phyloP scores from a whole-genome alignment of 75 land plant genomes.

The Pinus tabuliformis region DNA sequence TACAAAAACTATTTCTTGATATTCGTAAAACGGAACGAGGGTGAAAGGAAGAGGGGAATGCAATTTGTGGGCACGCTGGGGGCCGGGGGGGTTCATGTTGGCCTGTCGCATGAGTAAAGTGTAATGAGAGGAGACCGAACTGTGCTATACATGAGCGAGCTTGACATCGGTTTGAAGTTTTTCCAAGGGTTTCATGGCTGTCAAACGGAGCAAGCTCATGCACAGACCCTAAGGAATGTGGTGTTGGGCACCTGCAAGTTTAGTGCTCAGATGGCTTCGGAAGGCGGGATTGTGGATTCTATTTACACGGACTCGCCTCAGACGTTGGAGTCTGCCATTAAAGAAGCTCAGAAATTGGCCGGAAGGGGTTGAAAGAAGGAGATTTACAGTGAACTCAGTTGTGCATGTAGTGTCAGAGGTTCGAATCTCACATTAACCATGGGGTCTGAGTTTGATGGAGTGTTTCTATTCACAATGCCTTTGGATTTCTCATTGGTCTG shows the following conservation, averaged over 20 bases:
- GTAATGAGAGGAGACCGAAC: conserved; percentile 49
- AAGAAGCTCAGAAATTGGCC: conserved; percentile 19
- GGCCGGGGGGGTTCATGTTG: conserved; percentile 65
- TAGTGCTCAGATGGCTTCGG: conserved; percentile 15
- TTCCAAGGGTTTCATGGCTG: conserved; percentile 26
- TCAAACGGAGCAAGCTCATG: conserved; percentile 21
- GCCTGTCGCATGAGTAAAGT: conserved; percentile 66
- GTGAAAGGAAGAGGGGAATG: too few species aligned
- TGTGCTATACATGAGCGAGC: conserved; percentile 76
- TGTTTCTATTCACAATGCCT: too few species aligned
- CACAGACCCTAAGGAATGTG: conserved; percentile 14
- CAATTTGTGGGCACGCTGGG: conserved; percentile 74
- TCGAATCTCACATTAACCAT: too few species aligned
- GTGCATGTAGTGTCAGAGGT: too few species aligned
- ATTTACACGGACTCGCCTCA: conserved; percentile 5
- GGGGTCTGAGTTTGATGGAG: too few species aligned
- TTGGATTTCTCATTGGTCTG: too few species aligned
- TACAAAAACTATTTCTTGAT: too few species aligned
- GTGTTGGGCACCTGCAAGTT: conserved; percentile 22
- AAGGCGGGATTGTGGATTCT: conserved; percentile 21
- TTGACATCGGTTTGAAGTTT: conserved; percentile 49
- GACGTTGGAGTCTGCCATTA: conserved; percentile 25
- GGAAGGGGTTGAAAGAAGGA: conserved; percentile 17
- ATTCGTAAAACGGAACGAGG: too few species aligned
- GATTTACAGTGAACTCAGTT: conserved; percentile 2